Conservation (phyloP, 148 eudicot genomes). For the Diospyros lotus region DNA sequence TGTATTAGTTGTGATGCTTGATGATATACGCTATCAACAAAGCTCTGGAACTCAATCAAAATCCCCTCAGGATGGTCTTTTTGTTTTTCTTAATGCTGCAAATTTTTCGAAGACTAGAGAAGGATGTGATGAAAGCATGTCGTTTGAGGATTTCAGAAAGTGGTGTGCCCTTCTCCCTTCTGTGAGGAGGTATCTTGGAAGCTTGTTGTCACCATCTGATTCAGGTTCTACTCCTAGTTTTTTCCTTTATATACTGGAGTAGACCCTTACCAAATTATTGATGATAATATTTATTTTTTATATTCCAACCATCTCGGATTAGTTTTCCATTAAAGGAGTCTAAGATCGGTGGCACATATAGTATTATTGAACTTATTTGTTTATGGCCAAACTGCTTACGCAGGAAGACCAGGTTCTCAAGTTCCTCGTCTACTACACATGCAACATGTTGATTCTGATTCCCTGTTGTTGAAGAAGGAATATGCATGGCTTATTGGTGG, state of each 20-base stretch:
- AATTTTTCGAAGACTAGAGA: constrained; percentile 38
- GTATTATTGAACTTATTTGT: not conserved
- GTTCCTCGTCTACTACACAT: constrained; percentile 53
- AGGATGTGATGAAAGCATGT: constrained; percentile 48
- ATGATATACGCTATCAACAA: constrained; percentile 41
- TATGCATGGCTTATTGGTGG: constrained; percentile 95
- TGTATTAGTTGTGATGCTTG: constrained; percentile 51
- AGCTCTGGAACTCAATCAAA: constrained; percentile 33
- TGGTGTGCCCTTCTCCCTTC: constrained; percentile 71
- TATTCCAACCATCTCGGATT: not conserved
- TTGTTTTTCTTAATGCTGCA: constrained; percentile 52
- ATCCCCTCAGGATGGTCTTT: constrained; percentile 33
- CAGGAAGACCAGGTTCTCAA: constrained; percentile 55
- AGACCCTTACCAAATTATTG: not conserved
- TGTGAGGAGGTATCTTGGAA: constrained; percentile 66
- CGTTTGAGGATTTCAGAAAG: constrained; percentile 67
- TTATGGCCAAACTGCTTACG: constrained; percentile 9
- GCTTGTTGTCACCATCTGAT: constrained; percentile 62
- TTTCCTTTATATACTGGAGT: not conserved
- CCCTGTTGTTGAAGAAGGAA: constrained; percentile 50
- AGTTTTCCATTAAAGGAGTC: not conserved
- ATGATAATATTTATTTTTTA: not conserved
- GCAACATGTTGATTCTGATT: constrained; percentile 39
- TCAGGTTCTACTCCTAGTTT: constrained; percentile 40
- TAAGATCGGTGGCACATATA: not conserved